Base-by-base conservation (phyloP, 192 early-diverging fungal genomes). In the Irineochytrium annulatum region DNA sequence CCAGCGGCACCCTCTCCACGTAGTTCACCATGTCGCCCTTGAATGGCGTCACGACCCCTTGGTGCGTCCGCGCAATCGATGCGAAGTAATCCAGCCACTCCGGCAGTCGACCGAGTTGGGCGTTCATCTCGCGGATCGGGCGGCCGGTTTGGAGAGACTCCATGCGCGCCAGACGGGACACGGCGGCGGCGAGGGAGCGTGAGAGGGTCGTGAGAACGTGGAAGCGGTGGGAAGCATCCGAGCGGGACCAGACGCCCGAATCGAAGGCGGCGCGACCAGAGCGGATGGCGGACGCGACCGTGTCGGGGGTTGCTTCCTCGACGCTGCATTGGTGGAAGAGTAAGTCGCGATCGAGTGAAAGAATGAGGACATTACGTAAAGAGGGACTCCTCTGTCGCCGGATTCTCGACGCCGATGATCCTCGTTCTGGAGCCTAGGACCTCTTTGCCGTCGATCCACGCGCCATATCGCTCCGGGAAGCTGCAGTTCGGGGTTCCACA, bases 51-150 rank as follows among this genome's bases (percentile, higher is more conserved):
- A 56, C 51, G 8, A 13, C 28, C 17, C 60, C 60, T 61, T 61
- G 24, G 43, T 58, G 28, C 13, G 51, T 56, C 35, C 60, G 19
- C 17, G 20, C 32, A 34, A 61, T 17, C 6, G 60, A 53, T 0
- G 60, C 52, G 33, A 58, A 55, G 60, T 61, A 61, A 22, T 61
- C 60, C 16, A 61, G 28, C 60, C 60, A 61, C 30, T 61, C 60
- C 6, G 44, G 51, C 53, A 61, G 32, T 32, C 60, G 8, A 6
- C 49, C 44, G 55, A 61, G 30, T 27, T 61, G 60, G 5, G 52
- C 28, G 0, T 17, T 28, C 60, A 61, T 61, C 28, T 61, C 60
- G 8, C 60, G 8, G 53, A 61, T 56, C 8, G 60, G 51, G 8
- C 60, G 44, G 5, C 60, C 60, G 6, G 60, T 61, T 32, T 61